Conservation (phyloP, 148 eudicot genomes). For the Chenopodium berlandieri region DNA sequence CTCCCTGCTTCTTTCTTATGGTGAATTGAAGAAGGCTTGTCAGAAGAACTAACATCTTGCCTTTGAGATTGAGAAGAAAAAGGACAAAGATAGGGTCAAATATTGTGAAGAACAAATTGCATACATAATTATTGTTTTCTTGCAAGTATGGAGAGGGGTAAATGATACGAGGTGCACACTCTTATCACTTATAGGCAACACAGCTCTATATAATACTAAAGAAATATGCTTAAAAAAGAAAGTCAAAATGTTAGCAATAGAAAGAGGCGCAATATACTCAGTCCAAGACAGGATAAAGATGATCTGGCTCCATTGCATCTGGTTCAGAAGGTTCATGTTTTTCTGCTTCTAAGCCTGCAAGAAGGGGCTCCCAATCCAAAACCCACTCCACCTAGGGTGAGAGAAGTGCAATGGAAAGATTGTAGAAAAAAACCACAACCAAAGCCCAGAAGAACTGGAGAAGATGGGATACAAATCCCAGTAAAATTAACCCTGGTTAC, state of each 20-base stretch:
- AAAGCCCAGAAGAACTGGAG: background rate
- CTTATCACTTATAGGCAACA: background rate
- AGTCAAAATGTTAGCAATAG: background rate
- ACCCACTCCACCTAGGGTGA: background rate
- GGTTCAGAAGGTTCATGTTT: too few species aligned
- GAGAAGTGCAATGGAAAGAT: background rate
- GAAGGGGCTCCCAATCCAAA: too few species aligned
- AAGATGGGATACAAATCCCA: background rate
- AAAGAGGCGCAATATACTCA: background rate
- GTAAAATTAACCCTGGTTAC: too few species aligned
- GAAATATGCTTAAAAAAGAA: background rate
- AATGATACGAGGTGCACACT: background rate
- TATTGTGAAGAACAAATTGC: background rate
- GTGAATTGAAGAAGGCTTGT: conserved; percentile 30
- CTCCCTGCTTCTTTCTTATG: conserved; percentile 57
- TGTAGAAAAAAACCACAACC: too few species aligned
- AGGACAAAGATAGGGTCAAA: background rate
- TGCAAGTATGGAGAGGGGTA: background rate
- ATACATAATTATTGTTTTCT: background rate
- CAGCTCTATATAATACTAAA: background rate
- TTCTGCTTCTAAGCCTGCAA: too few species aligned
- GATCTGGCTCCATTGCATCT: background rate
- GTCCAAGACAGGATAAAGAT: background rate
- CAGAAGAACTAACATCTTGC: conserved; percentile 25
- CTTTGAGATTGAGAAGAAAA: conserved; percentile 14